Evolutionary conservation across 1,139 yeast genomes (phyloP), one percentile per base, ranked within the genome.

Genomic region (Hansenula lynferdii): DNA sequence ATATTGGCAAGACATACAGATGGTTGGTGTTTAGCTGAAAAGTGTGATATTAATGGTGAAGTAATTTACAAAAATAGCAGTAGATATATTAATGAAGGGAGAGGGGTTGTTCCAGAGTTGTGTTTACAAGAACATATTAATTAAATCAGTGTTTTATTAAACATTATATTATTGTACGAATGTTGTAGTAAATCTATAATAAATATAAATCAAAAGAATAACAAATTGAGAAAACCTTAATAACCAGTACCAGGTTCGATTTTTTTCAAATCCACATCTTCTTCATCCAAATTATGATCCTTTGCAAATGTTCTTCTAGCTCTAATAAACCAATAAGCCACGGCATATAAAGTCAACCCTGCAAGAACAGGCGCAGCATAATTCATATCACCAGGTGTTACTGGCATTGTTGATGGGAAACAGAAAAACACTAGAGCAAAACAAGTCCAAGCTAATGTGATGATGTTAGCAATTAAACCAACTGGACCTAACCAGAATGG

Each of bases 401-500:
- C 85, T 2, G 89, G 89, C 67, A 75, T 69, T 37, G 60, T 62
- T 19, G 76, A 67, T 28, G 90, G 90, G 62, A 82, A 78, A 27
- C 82, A 73, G 59, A 75, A 78, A 54, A 80, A 72, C 3, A 77
- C 76, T 37, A 75, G 54, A 12, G 80, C 75, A 52, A 80, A 80
- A 2, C 60, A 36, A n/a, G 80, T 69, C 85, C 85, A 80, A 9
- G 58, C 53, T 25, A 80, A 57, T 16, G 80, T 65, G 25, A 79
- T 58, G 21, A 73, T 54, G 54, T 80, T 79, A 42, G 77, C 65
- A 43, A 75, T 56, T 4, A 66, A 52, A n/a, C 89, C 87, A 44
- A 76, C 39, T 44, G 68, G 65, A n/a, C 86, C 86, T 35, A 73
- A 51, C 82, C 83, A 77, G 51, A 78, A 76, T 27, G 85, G 84